phyloP scores from a whole-genome alignment of 176 grass and related monocot genomes.

The Miscanthus lutarioriparius region DNA sequence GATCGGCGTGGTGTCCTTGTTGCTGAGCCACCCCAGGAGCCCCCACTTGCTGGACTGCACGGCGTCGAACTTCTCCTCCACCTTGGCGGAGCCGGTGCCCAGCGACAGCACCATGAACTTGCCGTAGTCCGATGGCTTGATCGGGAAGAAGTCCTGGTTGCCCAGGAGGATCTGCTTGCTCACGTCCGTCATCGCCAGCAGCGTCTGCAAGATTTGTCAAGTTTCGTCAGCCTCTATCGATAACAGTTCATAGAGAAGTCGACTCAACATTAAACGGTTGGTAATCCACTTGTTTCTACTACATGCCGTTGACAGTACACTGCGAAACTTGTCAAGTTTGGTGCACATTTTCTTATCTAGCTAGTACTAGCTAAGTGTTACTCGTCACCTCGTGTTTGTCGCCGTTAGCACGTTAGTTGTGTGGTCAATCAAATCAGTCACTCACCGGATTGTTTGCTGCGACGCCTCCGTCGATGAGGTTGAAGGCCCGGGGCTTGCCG shows the following conservation, averaged over 20 bases:
- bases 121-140: conserved; percentile 37
- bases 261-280: not conserved
- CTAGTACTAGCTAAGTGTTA: no score
- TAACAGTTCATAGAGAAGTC: not conserved
- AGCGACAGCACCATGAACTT: conserved; percentile 61
- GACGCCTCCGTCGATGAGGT: conserved; percentile 70
- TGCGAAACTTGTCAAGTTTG: no score
- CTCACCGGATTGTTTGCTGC: conserved; percentile 71
- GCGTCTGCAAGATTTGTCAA: conserved; percentile 28
- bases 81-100: conserved; percentile 52
- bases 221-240: no score
- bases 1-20: conserved; percentile 44
- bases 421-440: not conserved
- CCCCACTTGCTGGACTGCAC: conserved; percentile 42
- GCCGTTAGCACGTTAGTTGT: no score
- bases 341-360: no score
- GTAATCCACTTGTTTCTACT: no score
- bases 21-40: conserved; percentile 53
- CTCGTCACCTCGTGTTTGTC: no score
- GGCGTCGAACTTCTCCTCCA: conserved; percentile 45
- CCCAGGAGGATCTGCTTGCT: conserved; percentile 48
- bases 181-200: conserved; percentile 55
- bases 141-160: conserved; percentile 30
- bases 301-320: no score
- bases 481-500: conserved; percentile 46